phyloP scores from a whole-genome alignment of 768 basidiomycete genomes.

The Mycena latifolia region DNA sequence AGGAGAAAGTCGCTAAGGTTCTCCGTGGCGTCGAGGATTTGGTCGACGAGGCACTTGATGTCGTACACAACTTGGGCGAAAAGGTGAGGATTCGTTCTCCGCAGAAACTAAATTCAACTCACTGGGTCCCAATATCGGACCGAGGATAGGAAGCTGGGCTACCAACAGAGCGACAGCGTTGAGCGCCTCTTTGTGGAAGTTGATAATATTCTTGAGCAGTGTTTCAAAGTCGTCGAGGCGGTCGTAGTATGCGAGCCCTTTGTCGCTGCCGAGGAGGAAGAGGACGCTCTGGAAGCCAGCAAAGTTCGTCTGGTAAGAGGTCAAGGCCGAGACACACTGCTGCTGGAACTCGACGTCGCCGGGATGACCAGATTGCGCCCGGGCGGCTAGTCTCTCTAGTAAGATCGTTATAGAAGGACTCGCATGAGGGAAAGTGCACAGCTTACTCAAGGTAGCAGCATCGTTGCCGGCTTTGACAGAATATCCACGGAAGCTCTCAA shows the following conservation, averaged over 20 bases:
- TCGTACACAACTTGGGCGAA: constrained; percentile 66
- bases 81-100: constrained; percentile 13
- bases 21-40: constrained; percentile 60
- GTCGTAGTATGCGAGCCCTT: constrained; percentile 68
- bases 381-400: constrained; percentile 49
- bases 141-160: constrained; percentile 57
- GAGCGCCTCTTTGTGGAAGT: constrained; percentile 62
- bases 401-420: constrained; percentile 9
- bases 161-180: constrained; percentile 46
- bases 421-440: not conserved
- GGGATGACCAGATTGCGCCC: constrained; percentile 39
- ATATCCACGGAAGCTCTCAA: not conserved
- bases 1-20: constrained; percentile 62
- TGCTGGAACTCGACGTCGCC: constrained; percentile 52
- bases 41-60: constrained; percentile 71
- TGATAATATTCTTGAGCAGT: constrained; percentile 61
- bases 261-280: constrained; percentile 52
- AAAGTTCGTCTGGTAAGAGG: constrained; percentile 49
- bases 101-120: constrained; percentile 41
- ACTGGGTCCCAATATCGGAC: constrained; percentile 69
- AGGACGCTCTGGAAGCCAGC: constrained; percentile 47
- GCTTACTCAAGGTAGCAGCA: constrained; percentile 47
- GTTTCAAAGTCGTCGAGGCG: constrained; percentile 56
- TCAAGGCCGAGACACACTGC: constrained; percentile 50
- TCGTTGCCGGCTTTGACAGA: constrained; percentile 16